Evolutionary conservation across 139 green algal genomes (phyloP).

Genomic region (Eudorina sp.): DNA sequence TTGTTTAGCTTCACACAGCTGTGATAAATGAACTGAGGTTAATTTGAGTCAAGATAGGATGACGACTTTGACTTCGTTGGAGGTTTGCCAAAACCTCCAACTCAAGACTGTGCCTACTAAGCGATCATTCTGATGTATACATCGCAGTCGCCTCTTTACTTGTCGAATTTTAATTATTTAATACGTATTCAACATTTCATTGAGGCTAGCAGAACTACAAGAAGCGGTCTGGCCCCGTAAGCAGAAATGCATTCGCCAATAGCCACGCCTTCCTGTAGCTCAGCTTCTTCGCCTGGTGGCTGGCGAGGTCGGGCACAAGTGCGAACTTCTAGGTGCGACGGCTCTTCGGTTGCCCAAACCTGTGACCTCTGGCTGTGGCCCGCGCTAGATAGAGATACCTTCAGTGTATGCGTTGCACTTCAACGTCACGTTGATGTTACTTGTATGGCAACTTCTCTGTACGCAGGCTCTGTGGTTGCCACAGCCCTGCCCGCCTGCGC

Average conservation of each 20-base stretch:
- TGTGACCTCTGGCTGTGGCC: neutral
- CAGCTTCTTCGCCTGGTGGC: neutral
- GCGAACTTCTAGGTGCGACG: neutral
- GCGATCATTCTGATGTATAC: neutral
- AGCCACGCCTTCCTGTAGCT: neutral
- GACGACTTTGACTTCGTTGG: slow-evolving; percentile 21
- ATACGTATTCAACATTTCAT: neutral
- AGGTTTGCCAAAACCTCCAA: neutral
- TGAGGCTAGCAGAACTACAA: neutral
- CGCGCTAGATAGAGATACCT: neutral
- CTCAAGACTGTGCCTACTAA: neutral
- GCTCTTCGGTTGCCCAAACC: neutral
- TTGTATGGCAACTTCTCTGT: neutral
- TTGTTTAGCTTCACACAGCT: too few relatives aligned
- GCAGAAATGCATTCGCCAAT: neutral
- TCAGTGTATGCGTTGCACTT: neutral
- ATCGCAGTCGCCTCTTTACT: neutral
- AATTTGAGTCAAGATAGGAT: too few relatives aligned
- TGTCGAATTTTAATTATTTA: neutral
- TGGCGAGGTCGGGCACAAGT: slow-evolving; percentile 8
- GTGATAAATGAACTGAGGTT: too few relatives aligned
- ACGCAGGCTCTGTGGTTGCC: neutral
- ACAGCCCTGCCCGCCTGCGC: neutral
- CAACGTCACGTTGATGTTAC: neutral
- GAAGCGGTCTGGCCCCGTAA: neutral